These are phyloP conservation scores for Metschnikowia proteae DNA, from an alignment of 805 yeast species.

Conservation along the genomic window DNA sequence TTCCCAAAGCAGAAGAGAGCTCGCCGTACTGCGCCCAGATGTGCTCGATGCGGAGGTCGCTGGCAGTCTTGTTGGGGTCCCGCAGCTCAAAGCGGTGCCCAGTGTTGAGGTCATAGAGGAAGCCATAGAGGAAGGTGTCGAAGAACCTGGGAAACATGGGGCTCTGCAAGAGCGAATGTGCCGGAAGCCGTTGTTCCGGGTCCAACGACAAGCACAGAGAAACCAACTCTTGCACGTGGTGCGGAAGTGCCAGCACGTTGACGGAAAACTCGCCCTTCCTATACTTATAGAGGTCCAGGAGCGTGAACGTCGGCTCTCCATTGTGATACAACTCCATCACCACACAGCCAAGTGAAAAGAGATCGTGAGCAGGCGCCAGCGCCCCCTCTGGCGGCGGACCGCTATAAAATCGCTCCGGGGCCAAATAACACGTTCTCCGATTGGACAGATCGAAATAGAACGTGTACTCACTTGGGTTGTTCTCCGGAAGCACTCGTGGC, in stretches of 20 bases:
- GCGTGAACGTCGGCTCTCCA: conserved; percentile 80
- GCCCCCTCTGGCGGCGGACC: conserved; percentile 15
- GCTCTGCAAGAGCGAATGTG: conserved; percentile 50
- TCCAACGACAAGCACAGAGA: conserved; percentile 59
- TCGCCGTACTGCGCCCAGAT: conserved; percentile 58
- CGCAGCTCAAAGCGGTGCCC: conserved; percentile 15
- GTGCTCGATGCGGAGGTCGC: conserved; percentile 51
- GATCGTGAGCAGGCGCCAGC: conserved; percentile 68
- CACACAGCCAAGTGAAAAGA: conserved; percentile 80
- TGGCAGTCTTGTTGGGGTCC: conserved; percentile 23
- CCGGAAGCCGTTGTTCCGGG: conserved; percentile 57
- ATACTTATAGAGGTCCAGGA: conserved; percentile 83
- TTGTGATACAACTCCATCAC: conserved; percentile 86
- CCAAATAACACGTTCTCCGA: conserved; percentile 82
- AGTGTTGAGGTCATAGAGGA: conserved; percentile 40
- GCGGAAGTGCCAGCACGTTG: conserved; percentile 53
- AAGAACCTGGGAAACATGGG: conserved; percentile 64
- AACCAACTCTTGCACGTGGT: conserved; percentile 53
- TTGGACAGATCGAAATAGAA: conserved; percentile 90
- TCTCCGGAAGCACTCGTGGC: conserved; percentile 83
- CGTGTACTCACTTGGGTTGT: conserved; percentile 87
- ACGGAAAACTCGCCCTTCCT: conserved; percentile 66
- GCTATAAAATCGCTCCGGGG: conserved; percentile 81
- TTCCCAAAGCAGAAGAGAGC: conserved; percentile 26
- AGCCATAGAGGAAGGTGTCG: conserved; percentile 66